Evolutionary conservation across 2,329 filamentous ascomycete genomes (phyloP), one percentile per base, ranked within the genome.

Genomic region (Sporothrix luriei): DNA sequence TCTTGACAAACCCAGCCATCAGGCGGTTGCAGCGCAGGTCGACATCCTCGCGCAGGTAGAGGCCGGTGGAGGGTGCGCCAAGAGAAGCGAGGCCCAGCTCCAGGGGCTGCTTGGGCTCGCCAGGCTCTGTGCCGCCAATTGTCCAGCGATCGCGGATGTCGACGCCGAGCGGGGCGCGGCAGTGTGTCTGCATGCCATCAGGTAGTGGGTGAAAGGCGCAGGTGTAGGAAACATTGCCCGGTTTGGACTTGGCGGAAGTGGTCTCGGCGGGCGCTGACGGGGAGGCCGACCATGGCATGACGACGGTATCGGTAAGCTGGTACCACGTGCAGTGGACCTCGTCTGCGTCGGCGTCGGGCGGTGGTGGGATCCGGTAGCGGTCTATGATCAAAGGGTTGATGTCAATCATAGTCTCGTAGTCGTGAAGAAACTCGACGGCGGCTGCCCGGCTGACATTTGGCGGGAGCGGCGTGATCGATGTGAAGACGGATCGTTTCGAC

Each of bases 11-110:
- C 9, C 82, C 80, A 0, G 88, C 84, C 81, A 95, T 86, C 72
- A 95, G 82, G 70, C 93, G 81, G 75, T 93, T 94, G 81, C 92
- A 96, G 70, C 86, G 86, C 83, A 97, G 88, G 72, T 93, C 90
- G 64, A 95, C 89, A 73, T 97, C 93, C 81, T 97, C 93, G n/a
- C 91, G 85, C 54, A 97, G 81, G 76, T 93, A 96, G 14, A 97
- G 81, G 0, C 92, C 93, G 52, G 87, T 82, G 26, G 84, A 79
- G 0, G 92, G 92, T 0, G 84, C 87, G 16, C 85, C 85, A 5
- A 91, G 79, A 0, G 52, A 48, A 11, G 66, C 65, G 6, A 91
- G 79, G 5, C 89, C 90, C 26, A 91, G 79, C 79, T 94, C 91
- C 13, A 85, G 79, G 0, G 87, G 83, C 75, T 90, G 85, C 40